Evolutionary conservation across 1,139 yeast species (phyloP), one percentile per base, ranked within the genome.

Genomic region (Wickerhamiella infanticola): DNA sequence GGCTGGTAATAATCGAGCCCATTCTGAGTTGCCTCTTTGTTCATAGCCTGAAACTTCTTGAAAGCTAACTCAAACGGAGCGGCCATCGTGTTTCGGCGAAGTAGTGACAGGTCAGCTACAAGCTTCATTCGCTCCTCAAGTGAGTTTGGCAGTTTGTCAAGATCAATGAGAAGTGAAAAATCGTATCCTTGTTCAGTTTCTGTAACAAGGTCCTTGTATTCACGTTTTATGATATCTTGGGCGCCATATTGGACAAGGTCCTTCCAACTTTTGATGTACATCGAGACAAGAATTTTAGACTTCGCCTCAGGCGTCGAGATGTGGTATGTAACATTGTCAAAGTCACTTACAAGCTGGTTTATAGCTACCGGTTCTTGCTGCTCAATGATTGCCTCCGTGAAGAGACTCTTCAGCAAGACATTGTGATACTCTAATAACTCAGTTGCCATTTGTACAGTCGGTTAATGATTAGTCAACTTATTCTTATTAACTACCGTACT

Each of bases 291-390:
- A 49, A 85, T 66, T 61, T 74, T 67, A 40, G 77, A 65, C 69
- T 76, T 82, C 57, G 69, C 72, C 59, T 75, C 85, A 11, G 88
- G 79, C 39, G 95, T 88, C 43, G 94, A 81, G 52, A 93, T 70
- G 64, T 88, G 97, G 65, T 82, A 86, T 31, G 94, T 83, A 48
- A 95, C 94, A 66, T 86, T 86, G 64, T 90, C 98, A 59, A 90
- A 90, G 67, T 90, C 99, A 36, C 95, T 80, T 52, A 90, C 77
- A 53, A 90, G 77, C 62, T 96, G 77, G 64, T 90, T 96, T 56
- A 90, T 72, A n/a, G 81, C 70, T 51, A 77, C 69, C 3, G 81
- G 77, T 24, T 65, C 61, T 31, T 56, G 55, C 13, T 63, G 74
- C 9, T 60, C 64, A 33, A 53, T 49, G 46, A 68, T 55, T 35